phyloP scores from a whole-genome alignment of 371 early-diverging fungal genomes.

The Syncephalastrum racemosum region DNA sequence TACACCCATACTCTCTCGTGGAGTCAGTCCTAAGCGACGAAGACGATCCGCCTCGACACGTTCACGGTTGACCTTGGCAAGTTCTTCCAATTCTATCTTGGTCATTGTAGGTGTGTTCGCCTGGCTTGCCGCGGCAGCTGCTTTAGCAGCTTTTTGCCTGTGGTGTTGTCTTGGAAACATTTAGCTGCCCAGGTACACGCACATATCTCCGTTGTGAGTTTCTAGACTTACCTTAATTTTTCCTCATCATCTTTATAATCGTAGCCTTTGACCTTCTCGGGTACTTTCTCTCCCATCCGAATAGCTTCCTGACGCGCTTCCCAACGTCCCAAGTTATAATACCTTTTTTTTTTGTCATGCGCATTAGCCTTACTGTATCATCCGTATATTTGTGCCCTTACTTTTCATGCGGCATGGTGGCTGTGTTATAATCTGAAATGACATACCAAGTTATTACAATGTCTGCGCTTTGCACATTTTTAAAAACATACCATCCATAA shows the following conservation, averaged over 20 bases:
- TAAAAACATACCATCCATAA: conserved; percentile 57
- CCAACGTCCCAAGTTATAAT: conserved; percentile 61
- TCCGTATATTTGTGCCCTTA: conserved; percentile 42
- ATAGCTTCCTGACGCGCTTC: conserved; percentile 56
- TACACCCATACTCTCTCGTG: conserved; percentile 51
- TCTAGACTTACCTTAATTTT: conserved; percentile 31
- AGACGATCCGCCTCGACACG: conserved; percentile 67
- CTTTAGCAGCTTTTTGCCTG: conserved; percentile 22
- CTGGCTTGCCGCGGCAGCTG: conserved; percentile 12
- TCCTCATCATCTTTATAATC: conserved; percentile 52
- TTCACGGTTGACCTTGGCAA: conserved; percentile 64
- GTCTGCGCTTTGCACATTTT: background rate
- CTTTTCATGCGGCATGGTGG: conserved; percentile 71
- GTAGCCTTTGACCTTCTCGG: conserved; percentile 7
- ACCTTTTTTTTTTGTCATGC: conserved; percentile 29
- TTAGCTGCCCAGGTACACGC: background rate
- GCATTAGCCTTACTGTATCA: conserved; percentile 17
- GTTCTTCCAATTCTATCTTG: conserved; percentile 59
- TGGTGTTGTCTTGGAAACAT: conserved; percentile 23
- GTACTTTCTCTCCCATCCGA: conserved; percentile 49
- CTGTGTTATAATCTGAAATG: conserved; percentile 67
- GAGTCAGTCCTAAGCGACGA: conserved; percentile 63
- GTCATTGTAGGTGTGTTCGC: conserved; percentile 44
- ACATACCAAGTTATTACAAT: background rate
- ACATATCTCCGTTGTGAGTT: background rate